A percentile compares a stretch with the other conserved stretches of the same genome.
phyloP scores from a whole-genome alignment of 2,329 filamentous ascomycete genomes.

The Hypoxylon sp. region DNA sequence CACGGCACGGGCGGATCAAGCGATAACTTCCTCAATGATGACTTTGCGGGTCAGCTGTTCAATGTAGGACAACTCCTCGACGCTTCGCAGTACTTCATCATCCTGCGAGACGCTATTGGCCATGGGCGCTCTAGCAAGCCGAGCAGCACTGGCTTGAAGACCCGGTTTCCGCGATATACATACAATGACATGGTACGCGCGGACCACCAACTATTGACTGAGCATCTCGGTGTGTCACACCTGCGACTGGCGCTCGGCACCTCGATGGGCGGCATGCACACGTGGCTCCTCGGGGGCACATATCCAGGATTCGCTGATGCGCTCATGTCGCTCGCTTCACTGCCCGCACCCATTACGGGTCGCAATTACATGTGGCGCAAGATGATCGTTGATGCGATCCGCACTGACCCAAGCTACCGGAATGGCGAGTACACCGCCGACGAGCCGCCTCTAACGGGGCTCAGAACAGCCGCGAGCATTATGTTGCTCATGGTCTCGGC shows the following conservation, averaged over 20 bases:
- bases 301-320: conserved; percentile 10
- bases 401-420: conserved; percentile 6
- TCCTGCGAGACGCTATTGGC: conserved; percentile 33
- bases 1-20: conserved; percentile 20
- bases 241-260: conserved; percentile 20
- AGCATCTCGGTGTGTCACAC: conserved; percentile 46
- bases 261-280: conserved; percentile 23
- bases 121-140: not conserved
- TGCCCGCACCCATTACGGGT: conserved; percentile 9
- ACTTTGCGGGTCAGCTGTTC: conserved; percentile 46
- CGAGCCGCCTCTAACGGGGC: not conserved
- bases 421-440: not conserved
- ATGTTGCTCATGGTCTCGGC: not conserved
- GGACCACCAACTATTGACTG: conserved; percentile 47
- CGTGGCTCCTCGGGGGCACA: conserved; percentile 5
- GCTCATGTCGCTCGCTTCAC: conserved; percentile 16
- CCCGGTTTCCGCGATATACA: not conserved
- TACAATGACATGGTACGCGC: conserved; percentile 46
- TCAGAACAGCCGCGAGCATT: not conserved
- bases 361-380: conserved; percentile 25
- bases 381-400: conserved; percentile 13
- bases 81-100: conserved; percentile 45
- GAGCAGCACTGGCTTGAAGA: not conserved
- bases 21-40: conserved; percentile 17
- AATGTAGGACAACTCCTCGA: conserved; percentile 47